These are phyloP conservation scores for Lathyrus aphaca DNA, from an alignment of 306 rosid species.

Conservation along the genomic window DNA sequence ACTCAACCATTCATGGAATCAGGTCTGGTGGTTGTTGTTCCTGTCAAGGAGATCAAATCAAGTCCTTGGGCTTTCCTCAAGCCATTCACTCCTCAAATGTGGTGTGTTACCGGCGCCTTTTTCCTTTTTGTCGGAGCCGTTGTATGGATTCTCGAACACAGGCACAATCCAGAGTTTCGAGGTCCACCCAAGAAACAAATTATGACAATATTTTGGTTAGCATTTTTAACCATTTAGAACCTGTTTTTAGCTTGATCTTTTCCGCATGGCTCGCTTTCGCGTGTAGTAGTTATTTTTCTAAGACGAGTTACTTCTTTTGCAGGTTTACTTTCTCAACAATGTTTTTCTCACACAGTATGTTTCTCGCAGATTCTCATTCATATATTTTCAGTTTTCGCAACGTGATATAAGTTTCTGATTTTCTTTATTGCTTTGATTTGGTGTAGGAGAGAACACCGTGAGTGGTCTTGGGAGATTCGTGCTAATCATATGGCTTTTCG, in stretches of 20 bases:
- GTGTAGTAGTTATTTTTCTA: constrained; percentile 16
- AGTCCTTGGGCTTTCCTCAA: constrained; percentile 92
- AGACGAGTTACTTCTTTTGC: constrained; percentile 50
- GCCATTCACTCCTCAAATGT: constrained; percentile 85
- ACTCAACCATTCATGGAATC: constrained; percentile 93
- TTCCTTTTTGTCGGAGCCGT: constrained; percentile 86
- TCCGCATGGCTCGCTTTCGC: constrained; percentile 16
- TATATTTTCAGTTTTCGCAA: constrained; percentile 4
- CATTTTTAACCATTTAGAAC: constrained; percentile 35
- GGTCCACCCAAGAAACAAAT: constrained; percentile 82
- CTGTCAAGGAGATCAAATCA: constrained; percentile 69
- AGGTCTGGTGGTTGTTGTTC: constrained; percentile 83
- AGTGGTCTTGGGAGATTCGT: constrained; percentile 88
- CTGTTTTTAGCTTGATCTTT: constrained; percentile 12
- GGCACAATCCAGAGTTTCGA: constrained; percentile 82
- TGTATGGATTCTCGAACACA: constrained; percentile 97
- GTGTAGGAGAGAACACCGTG: constrained; percentile 86
- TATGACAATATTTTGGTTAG: constrained; percentile 82
- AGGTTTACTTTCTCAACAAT: constrained; percentile 98
- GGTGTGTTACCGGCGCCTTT: constrained; percentile 75
- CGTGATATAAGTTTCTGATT: constrained; percentile 29
- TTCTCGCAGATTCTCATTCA: constrained; percentile 27
- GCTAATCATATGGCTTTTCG: constrained; percentile 91
- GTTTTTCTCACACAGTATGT: constrained; percentile 97
- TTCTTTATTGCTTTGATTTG: constrained; percentile 39